Base-by-base conservation (phyloP, 1,284 basidiomycete species). In the Pholiota adiposa region DNA sequence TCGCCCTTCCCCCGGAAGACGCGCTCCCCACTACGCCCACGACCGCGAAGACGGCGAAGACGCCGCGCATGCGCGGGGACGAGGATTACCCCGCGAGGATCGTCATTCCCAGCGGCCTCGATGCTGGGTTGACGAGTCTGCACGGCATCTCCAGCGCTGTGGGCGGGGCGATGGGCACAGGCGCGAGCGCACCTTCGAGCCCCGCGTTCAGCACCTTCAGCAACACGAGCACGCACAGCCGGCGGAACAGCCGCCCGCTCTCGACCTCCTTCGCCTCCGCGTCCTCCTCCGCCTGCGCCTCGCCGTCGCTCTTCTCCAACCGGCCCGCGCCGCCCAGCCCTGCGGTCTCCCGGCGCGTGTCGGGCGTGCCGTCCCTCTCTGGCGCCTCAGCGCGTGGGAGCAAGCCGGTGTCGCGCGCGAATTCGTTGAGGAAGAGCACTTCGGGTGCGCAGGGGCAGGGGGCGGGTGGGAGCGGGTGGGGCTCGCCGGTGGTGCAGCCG, bases 241-340 rank as follows among this genome's bases (percentile, higher is more conserved):
- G 52, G 31, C 59, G 38, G 9, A 38, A 16, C 25, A 56, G 53
- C 38, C 50, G 61, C 11, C 62, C 55, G 2, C 46, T 55, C 2
- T 40, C 54, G 1, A 38, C 49, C n/a, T 46, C 53, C n/a, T 51
- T 51, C 62, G 51, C 40, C 11, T 34, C 56, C n/a, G 52, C 40
- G 41, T 62, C 43, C 1, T 46, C 41, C 33, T 51, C 53, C 59
- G 56, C 51, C 14, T 52, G 40, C 34, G 53, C 40, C 49, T 66
- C 64, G 60, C 66, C 65, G 60, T 68, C 54, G 3, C 48, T 67
- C n/a, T 62, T 62, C 21, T 66, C 85, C 2, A 84, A 80, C 3
- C 81, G 88, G 8, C 87, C 85, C 16, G 88, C 88, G 0, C 89
- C 88, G 0, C 85, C 83, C 0, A 89, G 87, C 1, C 88, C 87